These are phyloP conservation scores for Cytospora piceae DNA, from an alignment of 2,329 filamentous ascomycete genomes.

Conservation along the genomic window DNA sequence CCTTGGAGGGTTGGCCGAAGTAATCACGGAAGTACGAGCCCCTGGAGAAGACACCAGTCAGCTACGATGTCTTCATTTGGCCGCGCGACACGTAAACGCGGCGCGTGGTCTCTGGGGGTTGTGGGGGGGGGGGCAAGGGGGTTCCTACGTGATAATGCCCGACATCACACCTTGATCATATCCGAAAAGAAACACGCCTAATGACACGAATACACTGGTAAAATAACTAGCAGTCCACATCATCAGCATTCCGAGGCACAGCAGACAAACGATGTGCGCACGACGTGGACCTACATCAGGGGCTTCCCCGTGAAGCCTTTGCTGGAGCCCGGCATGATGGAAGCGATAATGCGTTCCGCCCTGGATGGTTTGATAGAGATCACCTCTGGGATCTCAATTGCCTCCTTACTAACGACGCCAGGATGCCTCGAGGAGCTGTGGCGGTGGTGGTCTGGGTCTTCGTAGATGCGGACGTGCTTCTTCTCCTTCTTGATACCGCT, in stretches of 20 bases:
- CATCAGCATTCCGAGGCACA: slow-evolving; percentile 14
- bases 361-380: slow-evolving; percentile 64
- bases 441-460: slow-evolving; percentile 29
- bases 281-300: slow-evolving; percentile 67
- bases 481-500: slow-evolving; percentile 43
- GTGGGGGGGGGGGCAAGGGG: slow-evolving; percentile 6
- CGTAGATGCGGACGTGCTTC: slow-evolving; percentile 73
- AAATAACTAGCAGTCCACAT: slow-evolving; percentile 69
- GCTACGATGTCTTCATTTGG: slow-evolving; percentile 34
- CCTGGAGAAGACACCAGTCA: slow-evolving; percentile 49
- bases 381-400: slow-evolving; percentile 79
- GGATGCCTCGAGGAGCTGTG: slow-evolving; percentile 42
- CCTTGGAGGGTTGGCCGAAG: slow-evolving; percentile 84
- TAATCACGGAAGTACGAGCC: slow-evolving; percentile 88
- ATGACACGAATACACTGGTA: slow-evolving; percentile 86
- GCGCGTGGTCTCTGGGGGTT: background rate
- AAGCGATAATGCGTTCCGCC: slow-evolving; percentile 71
- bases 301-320: slow-evolving; percentile 94
- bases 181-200: slow-evolving; percentile 86
- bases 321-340: slow-evolving; percentile 83
- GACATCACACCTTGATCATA: slow-evolving; percentile 94
- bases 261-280: slow-evolving; percentile 7
- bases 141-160: slow-evolving; percentile 65
- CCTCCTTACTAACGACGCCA: slow-evolving; percentile 66
- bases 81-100: background rate